These are phyloP conservation scores for Oxytropis ochrocephala DNA, from an alignment of 306 rosid genomes.

Conservation along the genomic window DNA sequence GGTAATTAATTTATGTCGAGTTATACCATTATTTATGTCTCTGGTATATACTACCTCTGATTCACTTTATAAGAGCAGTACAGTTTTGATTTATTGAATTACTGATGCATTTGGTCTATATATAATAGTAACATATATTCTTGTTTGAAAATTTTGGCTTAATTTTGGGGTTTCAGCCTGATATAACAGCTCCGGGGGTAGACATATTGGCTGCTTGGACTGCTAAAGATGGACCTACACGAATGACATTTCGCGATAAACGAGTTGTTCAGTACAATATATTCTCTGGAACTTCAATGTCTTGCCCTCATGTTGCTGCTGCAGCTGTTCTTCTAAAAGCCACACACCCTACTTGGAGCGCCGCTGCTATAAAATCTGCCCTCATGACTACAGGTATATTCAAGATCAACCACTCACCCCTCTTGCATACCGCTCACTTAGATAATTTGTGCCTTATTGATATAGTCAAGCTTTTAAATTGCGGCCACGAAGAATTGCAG, in stretches of 20 bases:
- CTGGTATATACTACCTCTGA: not conserved
- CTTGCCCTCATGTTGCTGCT: slow-evolving; percentile 88
- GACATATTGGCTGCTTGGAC: slow-evolving; percentile 95
- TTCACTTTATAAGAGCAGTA: too few relatives aligned
- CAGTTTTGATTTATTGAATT: too few relatives aligned
- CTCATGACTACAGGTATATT: slow-evolving; percentile 79
- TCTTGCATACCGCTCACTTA: too few relatives aligned
- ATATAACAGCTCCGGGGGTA: slow-evolving; percentile 89
- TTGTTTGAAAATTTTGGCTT: not conserved
- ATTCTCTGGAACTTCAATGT: slow-evolving; percentile 89
- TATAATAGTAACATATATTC: not conserved
- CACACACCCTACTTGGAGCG: slow-evolving; percentile 75
- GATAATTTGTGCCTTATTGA: too few relatives aligned
- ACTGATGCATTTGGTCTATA: too few relatives aligned
- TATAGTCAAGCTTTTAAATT: too few relatives aligned
- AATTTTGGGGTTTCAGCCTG: slow-evolving; percentile 57
- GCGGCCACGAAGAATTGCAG: too few relatives aligned
- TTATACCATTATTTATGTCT: not conserved
- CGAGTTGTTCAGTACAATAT: slow-evolving; percentile 63
- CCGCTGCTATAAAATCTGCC: slow-evolving; percentile 87
- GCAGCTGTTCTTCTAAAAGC: slow-evolving; percentile 75
- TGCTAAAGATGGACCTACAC: slow-evolving; percentile 62
- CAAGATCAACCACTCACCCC: not conserved
- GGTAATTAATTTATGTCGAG: slow-evolving; percentile 28
- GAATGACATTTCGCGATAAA: slow-evolving; percentile 39